Percentiles rank a stretch among this genome's conserved stretches.
These are phyloP conservation scores for Aureobasidium vineae DNA, from an alignment of 2,329 filamentous ascomycete genomes.

Conservation along the genomic window DNA sequence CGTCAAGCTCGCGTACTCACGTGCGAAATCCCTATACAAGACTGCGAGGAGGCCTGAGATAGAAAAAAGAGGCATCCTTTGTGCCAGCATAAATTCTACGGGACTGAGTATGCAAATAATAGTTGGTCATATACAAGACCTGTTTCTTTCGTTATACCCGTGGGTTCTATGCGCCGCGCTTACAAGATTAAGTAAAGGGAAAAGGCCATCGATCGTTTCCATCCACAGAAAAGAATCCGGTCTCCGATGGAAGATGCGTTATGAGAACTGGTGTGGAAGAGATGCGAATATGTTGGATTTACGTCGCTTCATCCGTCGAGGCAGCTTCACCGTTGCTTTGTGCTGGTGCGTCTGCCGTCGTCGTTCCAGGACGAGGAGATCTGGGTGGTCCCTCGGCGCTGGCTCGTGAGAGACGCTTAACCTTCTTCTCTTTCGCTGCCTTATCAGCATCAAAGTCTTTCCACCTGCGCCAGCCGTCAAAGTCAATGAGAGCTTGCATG, in stretches of 20 bases:
- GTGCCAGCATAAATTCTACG: background rate
- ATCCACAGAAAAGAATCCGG: background rate
- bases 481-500: slow-evolving; percentile 99
- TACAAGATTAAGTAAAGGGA: background rate
- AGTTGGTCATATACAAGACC: slow-evolving; percentile 5
- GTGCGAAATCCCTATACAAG: background rate
- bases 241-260: background rate
- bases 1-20: background rate
- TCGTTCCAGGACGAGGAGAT: slow-evolving; percentile 3
- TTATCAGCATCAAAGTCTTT: slow-evolving; percentile 49
- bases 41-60: background rate
- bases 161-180: slow-evolving; percentile 20
- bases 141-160: slow-evolving; percentile 7
- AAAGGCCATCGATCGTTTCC: background rate
- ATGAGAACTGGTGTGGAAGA: background rate
- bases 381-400: slow-evolving; percentile 11
- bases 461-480: slow-evolving; percentile 97
- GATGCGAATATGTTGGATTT: background rate
- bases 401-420: slow-evolving; percentile 17
- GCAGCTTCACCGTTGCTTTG: slow-evolving; percentile 3
- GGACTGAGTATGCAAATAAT: slow-evolving; percentile 8
- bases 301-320: slow-evolving; percentile 1
- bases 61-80: background rate
- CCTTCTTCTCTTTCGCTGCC: slow-evolving; percentile 23
- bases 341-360: background rate